phyloP scores from a whole-genome alignment of 1,284 basidiomycete genomes.

The Sanguinoderma infundibulare region DNA sequence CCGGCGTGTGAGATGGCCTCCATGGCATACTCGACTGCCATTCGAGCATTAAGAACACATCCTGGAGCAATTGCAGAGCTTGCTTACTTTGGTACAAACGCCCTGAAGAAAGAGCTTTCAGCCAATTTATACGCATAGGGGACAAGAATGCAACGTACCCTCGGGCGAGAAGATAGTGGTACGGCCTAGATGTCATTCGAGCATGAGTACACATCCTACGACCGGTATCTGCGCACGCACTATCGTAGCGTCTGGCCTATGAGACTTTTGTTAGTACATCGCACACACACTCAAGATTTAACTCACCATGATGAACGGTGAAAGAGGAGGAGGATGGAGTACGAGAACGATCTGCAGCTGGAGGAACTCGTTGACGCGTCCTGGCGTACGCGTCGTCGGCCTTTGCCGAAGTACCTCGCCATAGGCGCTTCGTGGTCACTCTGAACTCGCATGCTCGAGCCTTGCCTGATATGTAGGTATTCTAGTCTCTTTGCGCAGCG shows the following conservation, averaged over 20 bases:
- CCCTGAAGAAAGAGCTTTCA: slow-evolving; percentile 48
- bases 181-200: slow-evolving; percentile 57
- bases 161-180: slow-evolving; percentile 97
- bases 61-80: neutral
- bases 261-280: slow-evolving; percentile 6
- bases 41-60: slow-evolving; percentile 1
- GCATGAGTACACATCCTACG: slow-evolving; percentile 21
- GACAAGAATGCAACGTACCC: slow-evolving; percentile 54
- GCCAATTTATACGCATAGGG: neutral
- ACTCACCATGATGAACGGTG: slow-evolving; percentile 41
- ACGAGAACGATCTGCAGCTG: slow-evolving; percentile 14
- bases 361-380: slow-evolving; percentile 36
- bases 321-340: slow-evolving; percentile 2
- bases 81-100: slow-evolving; percentile 87
- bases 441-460: neutral
- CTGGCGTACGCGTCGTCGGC: slow-evolving; percentile 35
- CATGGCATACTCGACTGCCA: slow-evolving; percentile 96
- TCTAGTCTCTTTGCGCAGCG: neutral
- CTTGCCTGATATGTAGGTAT: too few species aligned
- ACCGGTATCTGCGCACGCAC: slow-evolving; percentile 50
- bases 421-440: neutral
- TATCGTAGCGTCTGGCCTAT: slow-evolving; percentile 89
- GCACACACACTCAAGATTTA: neutral
- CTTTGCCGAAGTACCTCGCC: slow-evolving; percentile 16
- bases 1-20: slow-evolving; percentile 98